Base-by-base conservation (phyloP, 106 monocot genomes). In the Posidonia australis region DNA sequence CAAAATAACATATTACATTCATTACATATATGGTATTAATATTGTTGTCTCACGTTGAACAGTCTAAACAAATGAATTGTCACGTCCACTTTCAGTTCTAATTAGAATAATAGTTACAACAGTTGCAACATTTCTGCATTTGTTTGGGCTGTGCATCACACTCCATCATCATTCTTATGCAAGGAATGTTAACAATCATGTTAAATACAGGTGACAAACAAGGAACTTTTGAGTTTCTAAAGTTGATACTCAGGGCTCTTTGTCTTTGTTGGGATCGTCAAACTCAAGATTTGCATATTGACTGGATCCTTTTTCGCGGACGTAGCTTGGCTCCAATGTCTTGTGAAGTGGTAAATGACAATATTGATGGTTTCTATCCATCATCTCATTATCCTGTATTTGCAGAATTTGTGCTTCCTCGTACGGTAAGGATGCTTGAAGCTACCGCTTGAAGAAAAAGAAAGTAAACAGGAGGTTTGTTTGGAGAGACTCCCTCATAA, bases 191-290 rank as follows among this genome's bases (percentile, higher is more conserved):
- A 25, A n/a, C n/a, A n/a, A 25, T 55, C 24, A 55, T 55, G 19
- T 24, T 13, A 54, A 5, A 28, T 74, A 52, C 81, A 94, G 93
- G 93, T 58, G 84, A 89, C 65, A 84, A 84, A 65, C 83, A 89
- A 71, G 86, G 89, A 55, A 79, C 82, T 13, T 41, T 80, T 63
- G 93, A 94, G 44, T 94, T 80, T 56, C 27, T 86, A 26, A 94
- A 94, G 79, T 44, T 94, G 70, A 82, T 94, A 70, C 83, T 94
- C 56, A 69, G 93, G 71, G 93, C 89, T 30, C 77, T 94, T 43
- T 94, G 89, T 70, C 82, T 94, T 42, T 94, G 93, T 59, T 94
- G 93, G 93, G 93, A 89, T 70, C 81, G 93, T 10, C 93, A 94
- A 46, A 94, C 93, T 28, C 93, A 94, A 70, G 93, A 94, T 75